Evolutionary conservation across 768 basidiomycete species (phyloP).

Genomic region (Tylopilus sp.): DNA sequence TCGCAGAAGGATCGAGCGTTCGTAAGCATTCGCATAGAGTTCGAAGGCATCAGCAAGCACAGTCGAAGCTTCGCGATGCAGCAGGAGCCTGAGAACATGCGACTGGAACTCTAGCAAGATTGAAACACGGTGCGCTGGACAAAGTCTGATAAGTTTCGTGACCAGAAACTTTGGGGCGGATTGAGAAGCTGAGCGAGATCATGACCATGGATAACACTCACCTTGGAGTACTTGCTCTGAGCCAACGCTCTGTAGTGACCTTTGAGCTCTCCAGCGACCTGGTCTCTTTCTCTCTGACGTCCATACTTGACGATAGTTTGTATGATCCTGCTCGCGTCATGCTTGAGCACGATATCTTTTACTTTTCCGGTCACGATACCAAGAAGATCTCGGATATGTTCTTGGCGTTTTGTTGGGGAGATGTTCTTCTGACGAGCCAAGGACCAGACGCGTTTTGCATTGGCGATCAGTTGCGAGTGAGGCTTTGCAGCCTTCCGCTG

Average conservation of each 20-base stretch:
- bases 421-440: slow-evolving; percentile 72
- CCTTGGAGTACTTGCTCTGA: slow-evolving; percentile 90
- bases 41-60: slow-evolving; percentile 89
- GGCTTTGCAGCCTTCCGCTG: slow-evolving; percentile 78
- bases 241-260: slow-evolving; percentile 75
- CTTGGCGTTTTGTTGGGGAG: slow-evolving; percentile 64
- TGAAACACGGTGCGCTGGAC: slow-evolving; percentile 67
- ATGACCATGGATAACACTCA: slow-evolving; percentile 28
- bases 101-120: slow-evolving; percentile 81
- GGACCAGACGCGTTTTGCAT: slow-evolving; percentile 78
- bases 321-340: slow-evolving; percentile 86
- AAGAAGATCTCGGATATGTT: slow-evolving; percentile 74
- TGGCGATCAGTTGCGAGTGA: slow-evolving; percentile 61
- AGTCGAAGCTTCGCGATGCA: slow-evolving; percentile 80
- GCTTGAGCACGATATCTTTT: slow-evolving; percentile 84
- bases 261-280: slow-evolving; percentile 80
- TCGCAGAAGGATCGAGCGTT: slow-evolving; percentile 73
- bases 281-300: slow-evolving; percentile 65
- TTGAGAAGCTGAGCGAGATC: background rate
- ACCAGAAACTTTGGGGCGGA: slow-evolving; percentile 60
- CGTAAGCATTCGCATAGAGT: slow-evolving; percentile 81
- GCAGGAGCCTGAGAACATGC: slow-evolving; percentile 69
- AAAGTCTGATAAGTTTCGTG: slow-evolving; percentile 72
- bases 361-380: slow-evolving; percentile 74
- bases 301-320: slow-evolving; percentile 84